These are phyloP conservation scores for Starmerella bombicola DNA, from an alignment of 805 yeast species.

Conservation along the genomic window DNA sequence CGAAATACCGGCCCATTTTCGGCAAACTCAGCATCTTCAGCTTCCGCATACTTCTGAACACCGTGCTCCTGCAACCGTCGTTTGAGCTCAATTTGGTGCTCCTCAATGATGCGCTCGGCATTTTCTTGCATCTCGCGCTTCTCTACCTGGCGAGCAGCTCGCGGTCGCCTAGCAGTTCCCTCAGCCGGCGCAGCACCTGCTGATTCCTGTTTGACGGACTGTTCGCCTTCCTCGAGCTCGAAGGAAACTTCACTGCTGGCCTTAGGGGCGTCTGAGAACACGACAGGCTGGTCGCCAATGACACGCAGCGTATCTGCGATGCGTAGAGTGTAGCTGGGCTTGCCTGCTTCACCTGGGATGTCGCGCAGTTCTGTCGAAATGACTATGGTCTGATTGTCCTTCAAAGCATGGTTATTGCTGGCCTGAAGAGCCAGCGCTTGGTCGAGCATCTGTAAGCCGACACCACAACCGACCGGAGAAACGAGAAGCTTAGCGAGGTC, in stretches of 20 bases:
- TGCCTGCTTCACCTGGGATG: constrained; percentile 31
- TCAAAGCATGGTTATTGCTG: constrained; percentile 55
- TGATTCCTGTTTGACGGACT: constrained; percentile 4
- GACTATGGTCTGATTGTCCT: constrained; percentile 62
- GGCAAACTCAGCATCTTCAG: constrained; percentile 15
- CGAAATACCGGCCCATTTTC: constrained; percentile 52
- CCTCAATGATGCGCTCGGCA: constrained; percentile 64
- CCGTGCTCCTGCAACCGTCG: constrained; percentile 82
- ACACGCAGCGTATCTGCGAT: constrained; percentile 73
- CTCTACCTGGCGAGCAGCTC: constrained; percentile 15
- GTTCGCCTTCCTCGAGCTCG: constrained; percentile 46
- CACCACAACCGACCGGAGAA: constrained; percentile 72
- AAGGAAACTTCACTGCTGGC: constrained; percentile 65
- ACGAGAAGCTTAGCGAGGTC: constrained; percentile 40
- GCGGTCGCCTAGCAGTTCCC: constrained; percentile 10
- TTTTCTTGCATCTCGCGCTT: constrained; percentile 45
- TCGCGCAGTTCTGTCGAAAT: constrained; percentile 27
- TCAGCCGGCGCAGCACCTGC: neutral
- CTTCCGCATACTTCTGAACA: constrained; percentile 32
- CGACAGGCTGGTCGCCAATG: constrained; percentile 40
- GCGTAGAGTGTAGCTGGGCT: constrained; percentile 54
- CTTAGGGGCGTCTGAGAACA: constrained; percentile 65
- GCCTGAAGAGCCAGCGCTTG: constrained; percentile 57
- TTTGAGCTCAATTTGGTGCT: constrained; percentile 71
- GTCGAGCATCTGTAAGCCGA: constrained; percentile 84